Conservation (phyloP, 768 basidiomycete genomes). For the Leccinum disarticulatum region DNA sequence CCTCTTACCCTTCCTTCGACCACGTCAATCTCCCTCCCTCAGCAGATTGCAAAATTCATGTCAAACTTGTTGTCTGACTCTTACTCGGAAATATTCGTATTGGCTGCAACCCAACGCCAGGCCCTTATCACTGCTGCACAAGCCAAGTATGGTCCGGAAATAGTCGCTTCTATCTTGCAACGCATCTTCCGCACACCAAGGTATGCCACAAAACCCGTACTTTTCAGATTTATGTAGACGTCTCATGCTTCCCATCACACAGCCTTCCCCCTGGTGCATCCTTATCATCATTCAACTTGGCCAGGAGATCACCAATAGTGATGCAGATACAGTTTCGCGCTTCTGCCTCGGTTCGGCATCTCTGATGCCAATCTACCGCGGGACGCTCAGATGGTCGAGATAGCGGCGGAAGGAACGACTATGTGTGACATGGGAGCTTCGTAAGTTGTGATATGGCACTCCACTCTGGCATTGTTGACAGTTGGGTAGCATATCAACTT, state of each 20-base stretch:
- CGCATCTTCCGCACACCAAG: conserved; percentile 73
- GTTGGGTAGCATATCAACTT: conserved; percentile 56
- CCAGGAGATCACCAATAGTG: conserved; percentile 67
- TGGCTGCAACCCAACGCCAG: conserved; percentile 74
- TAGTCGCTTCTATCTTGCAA: conserved; percentile 69
- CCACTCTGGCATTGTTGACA: conserved; percentile 4
- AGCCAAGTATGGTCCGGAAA: conserved; percentile 78
- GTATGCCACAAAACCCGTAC: conserved; percentile 39
- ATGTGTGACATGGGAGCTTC: conserved; percentile 77
- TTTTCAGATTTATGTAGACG: conserved; percentile 2
- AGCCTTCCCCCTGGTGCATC: conserved; percentile 69
- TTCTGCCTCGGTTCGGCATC: conserved; percentile 75
- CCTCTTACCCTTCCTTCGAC: conserved; percentile 76
- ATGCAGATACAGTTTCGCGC: conserved; percentile 65
- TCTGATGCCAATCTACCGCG: conserved; percentile 69
- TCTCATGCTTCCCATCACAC: conserved; percentile 14
- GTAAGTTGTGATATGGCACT: conserved; percentile 45
- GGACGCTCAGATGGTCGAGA: conserved; percentile 69
- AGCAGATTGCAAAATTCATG: conserved; percentile 76
- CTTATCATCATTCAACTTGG: conserved; percentile 74
- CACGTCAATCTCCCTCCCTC: conserved; percentile 70
- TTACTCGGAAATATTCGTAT: conserved; percentile 61
- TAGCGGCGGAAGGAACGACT: conserved; percentile 71
- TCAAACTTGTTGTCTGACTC: conserved; percentile 75
- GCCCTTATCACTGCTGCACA: conserved; percentile 73